Evolutionary conservation across 2,329 filamentous ascomycete genomes (phyloP), one percentile per base, ranked within the genome.

Genomic region (Cordyceps javanica): DNA sequence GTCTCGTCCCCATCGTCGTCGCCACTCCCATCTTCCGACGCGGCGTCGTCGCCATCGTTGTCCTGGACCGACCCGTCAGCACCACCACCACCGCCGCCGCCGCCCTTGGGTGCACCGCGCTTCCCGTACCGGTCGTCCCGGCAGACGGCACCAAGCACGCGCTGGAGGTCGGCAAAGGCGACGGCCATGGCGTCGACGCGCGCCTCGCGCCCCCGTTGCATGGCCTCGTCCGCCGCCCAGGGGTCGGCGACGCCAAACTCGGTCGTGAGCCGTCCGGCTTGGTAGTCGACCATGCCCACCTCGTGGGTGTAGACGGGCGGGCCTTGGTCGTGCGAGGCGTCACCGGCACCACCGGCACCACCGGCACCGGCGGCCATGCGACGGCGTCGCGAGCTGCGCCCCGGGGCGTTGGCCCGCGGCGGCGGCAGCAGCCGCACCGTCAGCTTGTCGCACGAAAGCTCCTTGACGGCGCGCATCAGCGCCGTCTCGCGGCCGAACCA

Each of bases 371-470:
- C 49, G n/a, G 23, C 32, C 11, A 19, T 10, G 4, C 19, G 11
- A 7, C 28, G 26, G 6, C 45, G 45, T 3, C n/a, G 21, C n/a
- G 7, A 11, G 28, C n/a, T 5, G 44, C 26, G 44, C 11, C 44
- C 26, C 8, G 1, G 3, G 14, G 4, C 44, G 3, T 26, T 4
- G 32, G 16, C 23, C 60, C 1, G 14, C 38, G 53, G 49, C 5
- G 30, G 50, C 36, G 65, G 68, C 42, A 65, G 62, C n/a, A 76
- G 67, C 3, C 72, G 59, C 54, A 79, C 59, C 8, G 61, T 61
- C 16, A 79, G 60, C 56, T 66, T 67, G 58, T 72, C 72, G 56
- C 72, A 70, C 11, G 69, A 67, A 6, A 78, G 60, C 0, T 59
- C 46, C 19, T 62, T 60, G 25, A 78, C 64, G 4, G 70, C 69